These are phyloP conservation scores for Vanderwaltozyma tropicalis DNA, from an alignment of 805 yeast genomes.

Conservation along the genomic window DNA sequence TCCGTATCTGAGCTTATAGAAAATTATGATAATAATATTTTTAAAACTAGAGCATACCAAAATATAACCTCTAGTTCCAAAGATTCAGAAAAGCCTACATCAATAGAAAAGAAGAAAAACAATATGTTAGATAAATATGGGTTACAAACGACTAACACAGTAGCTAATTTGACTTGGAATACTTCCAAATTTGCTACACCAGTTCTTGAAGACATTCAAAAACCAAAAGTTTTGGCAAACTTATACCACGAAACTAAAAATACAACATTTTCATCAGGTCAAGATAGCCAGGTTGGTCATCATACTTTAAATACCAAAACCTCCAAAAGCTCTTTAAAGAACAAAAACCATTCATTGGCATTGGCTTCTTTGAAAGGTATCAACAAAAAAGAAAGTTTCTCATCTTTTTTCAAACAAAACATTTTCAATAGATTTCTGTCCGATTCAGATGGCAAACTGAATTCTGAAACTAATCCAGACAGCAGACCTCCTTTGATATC, in stretches of 20 bases:
- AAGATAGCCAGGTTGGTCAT: too few species aligned
- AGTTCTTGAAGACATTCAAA: conserved; percentile 16
- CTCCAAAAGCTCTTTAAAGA: too few species aligned
- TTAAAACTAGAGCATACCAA: neutral
- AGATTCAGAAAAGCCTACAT: neutral
- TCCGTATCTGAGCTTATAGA: conserved; percentile 54
- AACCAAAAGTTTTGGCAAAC: conserved; percentile 18
- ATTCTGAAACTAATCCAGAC: too few species aligned
- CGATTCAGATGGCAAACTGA: neutral
- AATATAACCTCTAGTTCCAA: neutral
- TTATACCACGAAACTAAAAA: conserved; percentile 4
- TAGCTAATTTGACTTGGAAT: conserved; percentile 18
- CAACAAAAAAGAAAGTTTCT: conserved; percentile 13
- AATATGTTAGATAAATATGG: neutral
- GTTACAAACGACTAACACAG: conserved; percentile 1
- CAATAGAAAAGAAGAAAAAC: neutral
- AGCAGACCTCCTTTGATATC: too few species aligned
- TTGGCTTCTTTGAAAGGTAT: conserved; percentile 20
- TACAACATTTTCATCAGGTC: too few species aligned
- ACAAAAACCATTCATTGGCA: conserved; percentile 14
- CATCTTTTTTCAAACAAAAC: conserved; percentile 16
- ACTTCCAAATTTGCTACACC: conserved; percentile 20
- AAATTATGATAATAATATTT: conserved; percentile 52
- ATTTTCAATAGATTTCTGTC: conserved; percentile 12
- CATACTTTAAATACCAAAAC: too few species aligned